Conservation (phyloP, 176 grass and related monocot species). For the Areca catechu region DNA sequence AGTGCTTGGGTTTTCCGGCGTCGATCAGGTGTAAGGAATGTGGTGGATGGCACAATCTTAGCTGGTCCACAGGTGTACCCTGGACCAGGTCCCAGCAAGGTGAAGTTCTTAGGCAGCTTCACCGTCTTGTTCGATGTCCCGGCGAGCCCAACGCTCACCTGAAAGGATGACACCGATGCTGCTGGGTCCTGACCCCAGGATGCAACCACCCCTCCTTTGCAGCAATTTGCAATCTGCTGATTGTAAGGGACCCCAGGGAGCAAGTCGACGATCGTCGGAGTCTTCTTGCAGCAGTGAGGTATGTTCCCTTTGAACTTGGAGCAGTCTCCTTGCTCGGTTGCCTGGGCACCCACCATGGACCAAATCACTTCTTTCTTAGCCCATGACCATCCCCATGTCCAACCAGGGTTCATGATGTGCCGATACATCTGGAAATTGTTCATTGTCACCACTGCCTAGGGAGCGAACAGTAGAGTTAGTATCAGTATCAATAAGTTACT, state of each 20-base stretch:
- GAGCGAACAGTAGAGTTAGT: neutral
- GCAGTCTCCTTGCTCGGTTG: slow-evolving; percentile 89
- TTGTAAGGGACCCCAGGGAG: slow-evolving; percentile 95
- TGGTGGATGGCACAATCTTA: slow-evolving; percentile 55
- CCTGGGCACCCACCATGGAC: slow-evolving; percentile 88
- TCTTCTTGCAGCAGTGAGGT: slow-evolving; percentile 80
- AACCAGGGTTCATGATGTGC: slow-evolving; percentile 63
- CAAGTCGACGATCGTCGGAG: slow-evolving; percentile 60
- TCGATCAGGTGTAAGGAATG: slow-evolving; percentile 44
- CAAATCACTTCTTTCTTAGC: slow-evolving; percentile 98
- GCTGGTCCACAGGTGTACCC: slow-evolving; percentile 82
- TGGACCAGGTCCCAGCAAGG: slow-evolving; percentile 44
- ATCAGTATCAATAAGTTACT: too few species aligned
- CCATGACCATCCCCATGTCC: slow-evolving; percentile 81
- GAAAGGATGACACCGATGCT: slow-evolving; percentile 49
- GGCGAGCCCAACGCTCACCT: slow-evolving; percentile 69
- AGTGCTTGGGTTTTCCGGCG: slow-evolving; percentile 79
- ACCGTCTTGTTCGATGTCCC: slow-evolving; percentile 94
- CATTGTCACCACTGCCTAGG: slow-evolving; percentile 69
- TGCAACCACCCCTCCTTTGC: slow-evolving; percentile 73
- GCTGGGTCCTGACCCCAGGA: slow-evolving; percentile 70
- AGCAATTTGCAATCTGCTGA: slow-evolving; percentile 98
- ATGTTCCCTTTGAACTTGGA: slow-evolving; percentile 82
- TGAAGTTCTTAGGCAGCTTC: slow-evolving; percentile 81
- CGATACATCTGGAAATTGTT: slow-evolving; percentile 94